These are phyloP conservation scores for Corylus avellana DNA, from an alignment of 306 rosid genomes.

Conservation along the genomic window DNA sequence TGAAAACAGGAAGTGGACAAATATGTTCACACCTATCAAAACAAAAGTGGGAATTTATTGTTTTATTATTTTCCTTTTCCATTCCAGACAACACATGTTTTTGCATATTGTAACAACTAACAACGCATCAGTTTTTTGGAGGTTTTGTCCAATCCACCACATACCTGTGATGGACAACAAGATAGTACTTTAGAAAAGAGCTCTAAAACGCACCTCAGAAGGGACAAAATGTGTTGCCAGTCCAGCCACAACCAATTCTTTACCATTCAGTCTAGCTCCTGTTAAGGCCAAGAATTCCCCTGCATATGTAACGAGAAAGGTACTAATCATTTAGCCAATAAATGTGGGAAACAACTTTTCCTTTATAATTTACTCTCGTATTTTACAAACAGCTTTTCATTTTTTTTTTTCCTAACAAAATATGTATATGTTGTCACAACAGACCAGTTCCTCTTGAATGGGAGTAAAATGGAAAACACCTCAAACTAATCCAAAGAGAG, in stretches of 20 bases:
- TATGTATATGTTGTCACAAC: conserved; percentile 1
- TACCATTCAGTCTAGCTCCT: conserved; percentile 77
- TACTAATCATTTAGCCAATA: conserved; percentile 1
- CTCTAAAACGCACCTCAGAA: conserved; percentile 60
- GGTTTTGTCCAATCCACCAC: neutral
- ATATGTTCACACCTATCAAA: neutral
- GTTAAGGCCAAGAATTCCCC: conserved; percentile 89
- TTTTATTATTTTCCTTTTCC: neutral
- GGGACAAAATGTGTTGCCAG: conserved; percentile 88
- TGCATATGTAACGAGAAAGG: conserved; percentile 35
- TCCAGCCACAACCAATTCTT: conserved; percentile 78
- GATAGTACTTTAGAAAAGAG: neutral
- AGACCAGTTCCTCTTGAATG: neutral
- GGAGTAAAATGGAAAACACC: neutral
- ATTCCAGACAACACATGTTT: neutral
- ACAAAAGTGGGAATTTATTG: neutral
- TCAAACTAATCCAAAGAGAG: neutral
- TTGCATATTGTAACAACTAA: neutral
- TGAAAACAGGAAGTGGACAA: neutral
- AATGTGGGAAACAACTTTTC: neutral
- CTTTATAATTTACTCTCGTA: neutral
- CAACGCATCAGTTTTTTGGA: neutral
- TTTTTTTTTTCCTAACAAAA: neutral
- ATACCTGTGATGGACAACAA: neutral
- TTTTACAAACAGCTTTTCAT: neutral